These are phyloP conservation scores for Colletotrichum siamense DNA, from an alignment of 2,329 filamentous ascomycete species.

Conservation along the genomic window DNA sequence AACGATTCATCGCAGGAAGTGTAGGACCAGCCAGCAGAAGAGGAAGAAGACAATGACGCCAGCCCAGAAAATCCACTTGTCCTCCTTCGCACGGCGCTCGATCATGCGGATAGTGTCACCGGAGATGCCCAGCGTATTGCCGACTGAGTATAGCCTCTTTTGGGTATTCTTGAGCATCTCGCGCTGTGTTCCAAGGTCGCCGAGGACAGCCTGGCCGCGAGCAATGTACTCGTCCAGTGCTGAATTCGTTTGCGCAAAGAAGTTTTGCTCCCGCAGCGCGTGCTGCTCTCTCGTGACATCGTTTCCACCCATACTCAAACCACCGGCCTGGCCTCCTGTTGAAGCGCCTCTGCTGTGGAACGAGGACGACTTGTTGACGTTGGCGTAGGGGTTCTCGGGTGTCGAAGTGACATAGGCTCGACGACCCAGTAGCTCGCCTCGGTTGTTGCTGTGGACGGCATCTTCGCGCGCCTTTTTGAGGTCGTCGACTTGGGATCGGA, in stretches of 20 bases:
- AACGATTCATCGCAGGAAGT: slow-evolving; percentile 73
- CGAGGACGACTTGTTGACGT: slow-evolving; percentile 42
- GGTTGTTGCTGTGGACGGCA: slow-evolving; percentile 66
- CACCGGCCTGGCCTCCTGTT: slow-evolving; percentile 35
- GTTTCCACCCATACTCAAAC: slow-evolving; percentile 54
- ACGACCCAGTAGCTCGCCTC: slow-evolving; percentile 83
- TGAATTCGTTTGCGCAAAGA: slow-evolving; percentile 80
- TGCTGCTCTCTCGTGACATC: slow-evolving; percentile 79
- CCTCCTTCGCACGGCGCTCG: slow-evolving; percentile 87
- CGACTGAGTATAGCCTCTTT: slow-evolving; percentile 86
- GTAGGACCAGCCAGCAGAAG: slow-evolving; percentile 91
- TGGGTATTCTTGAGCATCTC: slow-evolving; percentile 97
- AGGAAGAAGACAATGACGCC: slow-evolving; percentile 86
- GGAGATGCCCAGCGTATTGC: slow-evolving; percentile 90
- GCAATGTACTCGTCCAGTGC: slow-evolving; percentile 95
- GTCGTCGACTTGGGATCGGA: slow-evolving; percentile 76
- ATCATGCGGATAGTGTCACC: slow-evolving; percentile 98
- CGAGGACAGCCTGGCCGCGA: slow-evolving; percentile 85
- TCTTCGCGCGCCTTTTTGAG: slow-evolving; percentile 83
- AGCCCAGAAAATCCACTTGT: slow-evolving; percentile 97
- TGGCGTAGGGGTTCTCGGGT: slow-evolving; percentile 92
- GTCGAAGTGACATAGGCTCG: slow-evolving; percentile 79
- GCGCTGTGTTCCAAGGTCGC: slow-evolving; percentile 86
- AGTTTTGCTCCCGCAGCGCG: slow-evolving; percentile 86
- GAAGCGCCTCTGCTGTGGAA: slow-evolving; percentile 50